These are phyloP conservation scores for Lactarius deliciosus DNA, from an alignment of 768 basidiomycete species.

Conservation along the genomic window DNA sequence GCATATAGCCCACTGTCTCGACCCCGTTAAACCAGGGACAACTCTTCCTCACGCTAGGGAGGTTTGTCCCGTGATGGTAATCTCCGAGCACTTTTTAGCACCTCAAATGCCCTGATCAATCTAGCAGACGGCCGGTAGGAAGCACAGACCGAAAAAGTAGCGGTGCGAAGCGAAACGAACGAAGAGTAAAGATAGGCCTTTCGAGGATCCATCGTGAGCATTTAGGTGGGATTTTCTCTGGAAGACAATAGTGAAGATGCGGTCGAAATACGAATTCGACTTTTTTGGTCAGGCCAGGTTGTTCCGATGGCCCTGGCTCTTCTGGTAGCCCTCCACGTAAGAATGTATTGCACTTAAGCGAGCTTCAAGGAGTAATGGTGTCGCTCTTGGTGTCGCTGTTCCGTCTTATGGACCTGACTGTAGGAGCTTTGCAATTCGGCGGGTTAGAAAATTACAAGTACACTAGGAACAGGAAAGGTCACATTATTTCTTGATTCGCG, in stretches of 20 bases:
- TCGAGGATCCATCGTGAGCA: neutral
- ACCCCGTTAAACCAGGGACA: neutral
- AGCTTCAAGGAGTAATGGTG: neutral
- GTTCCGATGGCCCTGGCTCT: neutral
- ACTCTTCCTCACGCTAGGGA: neutral
- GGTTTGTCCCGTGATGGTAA: neutral
- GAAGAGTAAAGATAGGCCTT: neutral
- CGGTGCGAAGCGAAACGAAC: neutral
- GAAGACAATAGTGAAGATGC: neutral
- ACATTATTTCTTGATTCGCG: neutral
- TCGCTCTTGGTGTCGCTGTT: neutral
- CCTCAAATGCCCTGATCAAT: neutral
- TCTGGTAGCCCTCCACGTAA: conserved; percentile 10
- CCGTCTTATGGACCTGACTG: neutral
- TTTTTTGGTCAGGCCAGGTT: neutral
- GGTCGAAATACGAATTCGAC: neutral
- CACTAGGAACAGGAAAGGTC: neutral
- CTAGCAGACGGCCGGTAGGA: neutral
- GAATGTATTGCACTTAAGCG: neutral
- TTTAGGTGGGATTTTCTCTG: neutral
- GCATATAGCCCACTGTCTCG: neutral
- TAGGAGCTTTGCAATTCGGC: neutral
- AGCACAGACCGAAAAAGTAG: neutral
- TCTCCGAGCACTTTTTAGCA: neutral
- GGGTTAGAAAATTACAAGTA: neutral